Conservation (phyloP, 441 rosid genomes). For the Pelargonium exstipulatum region DNA sequence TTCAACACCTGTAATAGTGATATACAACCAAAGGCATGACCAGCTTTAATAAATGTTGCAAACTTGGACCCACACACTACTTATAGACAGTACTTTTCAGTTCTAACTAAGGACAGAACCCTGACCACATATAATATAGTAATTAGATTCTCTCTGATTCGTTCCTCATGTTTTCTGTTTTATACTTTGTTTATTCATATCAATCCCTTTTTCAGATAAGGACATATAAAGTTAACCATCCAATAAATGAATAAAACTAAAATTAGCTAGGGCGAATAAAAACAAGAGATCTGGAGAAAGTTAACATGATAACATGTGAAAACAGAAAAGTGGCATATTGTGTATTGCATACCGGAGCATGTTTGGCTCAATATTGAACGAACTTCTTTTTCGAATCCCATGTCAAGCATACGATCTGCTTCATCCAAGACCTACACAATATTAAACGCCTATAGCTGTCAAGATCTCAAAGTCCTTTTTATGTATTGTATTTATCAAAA, state of each 20-base stretch:
- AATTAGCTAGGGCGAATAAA: not conserved
- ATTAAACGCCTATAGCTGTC: not conserved
- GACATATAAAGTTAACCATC: not conserved
- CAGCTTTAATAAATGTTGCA: too few species aligned
- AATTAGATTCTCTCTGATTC: not conserved
- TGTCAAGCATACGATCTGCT: conserved; percentile 97
- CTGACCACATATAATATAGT: not conserved
- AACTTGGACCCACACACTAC: too few species aligned
- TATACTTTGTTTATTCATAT: not conserved
- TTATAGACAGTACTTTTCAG: too few species aligned
- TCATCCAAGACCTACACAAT: conserved; percentile 78
- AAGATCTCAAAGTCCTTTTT: not conserved
- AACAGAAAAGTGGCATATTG: not conserved
- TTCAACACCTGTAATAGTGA: not conserved
- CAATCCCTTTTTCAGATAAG: not conserved
- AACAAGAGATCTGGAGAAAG: not conserved
- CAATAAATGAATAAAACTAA: not conserved
- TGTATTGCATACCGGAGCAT: conserved; percentile 44
- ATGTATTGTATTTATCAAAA: not conserved
- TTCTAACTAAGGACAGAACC: not conserved
- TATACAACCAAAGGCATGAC: not conserved
- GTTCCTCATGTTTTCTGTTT: not conserved
- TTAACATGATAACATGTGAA: not conserved
- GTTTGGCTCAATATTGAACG: conserved; percentile 72
- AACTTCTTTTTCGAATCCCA: conserved; percentile 92